Evolutionary conservation across 495 filamentous ascomycete genomes (phyloP).

Genomic region (Trichoderma virens): DNA sequence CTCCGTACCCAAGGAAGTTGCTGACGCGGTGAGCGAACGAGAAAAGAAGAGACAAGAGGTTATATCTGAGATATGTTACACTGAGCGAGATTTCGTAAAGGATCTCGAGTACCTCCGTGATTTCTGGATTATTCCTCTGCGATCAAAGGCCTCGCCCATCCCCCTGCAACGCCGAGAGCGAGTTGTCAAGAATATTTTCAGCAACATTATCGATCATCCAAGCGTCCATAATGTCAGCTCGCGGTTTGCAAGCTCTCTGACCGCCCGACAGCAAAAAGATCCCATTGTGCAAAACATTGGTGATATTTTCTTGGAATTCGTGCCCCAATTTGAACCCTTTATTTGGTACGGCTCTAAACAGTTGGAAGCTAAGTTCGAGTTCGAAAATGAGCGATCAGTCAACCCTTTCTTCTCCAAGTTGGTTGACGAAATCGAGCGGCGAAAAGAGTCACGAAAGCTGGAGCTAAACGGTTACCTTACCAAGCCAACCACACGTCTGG

Average conservation of each 20-base stretch:
- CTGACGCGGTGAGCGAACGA: conserved; percentile 74
- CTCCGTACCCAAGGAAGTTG: conserved; percentile 90
- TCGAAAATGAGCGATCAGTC: conserved; percentile 86
- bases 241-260: conserved; percentile 75
- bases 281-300: conserved; percentile 85
- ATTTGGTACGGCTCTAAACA: conserved; percentile 96
- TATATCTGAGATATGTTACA: conserved; percentile 98
- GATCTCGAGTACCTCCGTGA: conserved; percentile 96
- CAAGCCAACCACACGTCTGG: conserved; percentile 93
- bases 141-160: conserved; percentile 71
- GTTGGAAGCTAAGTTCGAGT: conserved; percentile 93
- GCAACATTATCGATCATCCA: conserved; percentile 77
- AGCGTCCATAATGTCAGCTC: conserved; percentile 84
- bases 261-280: conserved; percentile 79
- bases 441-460: conserved; percentile 93
- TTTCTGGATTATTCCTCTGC: conserved; percentile 95
- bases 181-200: conserved; percentile 91
- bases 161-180: conserved; percentile 80
- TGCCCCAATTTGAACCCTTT: conserved; percentile 89
- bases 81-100: conserved; percentile 98
- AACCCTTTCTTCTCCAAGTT: conserved; percentile 85
- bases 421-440: conserved; percentile 91
- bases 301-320: conserved; percentile 90
- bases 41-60: conserved; percentile 98
- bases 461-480: conserved; percentile 98